Percentiles rank a stretch among this genome's conserved stretches.
phyloP scores from a whole-genome alignment of 768 basidiomycete species.

The Lentinula aciculospora region DNA sequence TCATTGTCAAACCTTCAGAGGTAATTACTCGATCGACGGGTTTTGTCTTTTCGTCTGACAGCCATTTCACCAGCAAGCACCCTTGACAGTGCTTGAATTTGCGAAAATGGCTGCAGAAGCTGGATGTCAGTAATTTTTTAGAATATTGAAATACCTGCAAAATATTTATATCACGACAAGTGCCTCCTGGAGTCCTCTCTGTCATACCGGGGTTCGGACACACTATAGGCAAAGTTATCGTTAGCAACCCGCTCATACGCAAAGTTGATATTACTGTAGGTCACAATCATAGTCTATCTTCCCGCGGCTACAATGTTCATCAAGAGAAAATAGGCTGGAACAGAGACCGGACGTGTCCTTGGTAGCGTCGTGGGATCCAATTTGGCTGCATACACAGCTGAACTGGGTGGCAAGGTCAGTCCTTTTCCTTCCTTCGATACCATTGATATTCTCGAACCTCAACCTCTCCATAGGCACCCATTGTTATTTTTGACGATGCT shows the following conservation, averaged over 20 bases:
- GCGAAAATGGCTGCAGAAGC: conserved; percentile 56
- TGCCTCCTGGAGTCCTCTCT: conserved; percentile 71
- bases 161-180: conserved; percentile 27
- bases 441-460: conserved; percentile 1
- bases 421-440: conserved; percentile 3
- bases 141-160: neutral
- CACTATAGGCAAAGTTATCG: conserved; percentile 58
- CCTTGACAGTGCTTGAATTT: conserved; percentile 76
- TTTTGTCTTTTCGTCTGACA: neutral
- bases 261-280: conserved; percentile 84
- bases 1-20: conserved; percentile 82
- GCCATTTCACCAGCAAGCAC: conserved; percentile 51
- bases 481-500: conserved; percentile 76
- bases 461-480: conserved; percentile 53
- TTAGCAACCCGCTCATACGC: conserved; percentile 58
- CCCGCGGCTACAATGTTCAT: neutral
- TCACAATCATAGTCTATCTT: neutral
- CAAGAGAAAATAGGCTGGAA: conserved; percentile 63
- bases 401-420: conserved; percentile 76
- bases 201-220: conserved; percentile 71
- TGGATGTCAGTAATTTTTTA: conserved; percentile 41
- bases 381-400: conserved; percentile 72
- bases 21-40: conserved; percentile 22
- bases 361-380: conserved; percentile 73
- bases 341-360: conserved; percentile 66